phyloP scores from a whole-genome alignment of 805 yeast species.

The Teunomyces stri region DNA sequence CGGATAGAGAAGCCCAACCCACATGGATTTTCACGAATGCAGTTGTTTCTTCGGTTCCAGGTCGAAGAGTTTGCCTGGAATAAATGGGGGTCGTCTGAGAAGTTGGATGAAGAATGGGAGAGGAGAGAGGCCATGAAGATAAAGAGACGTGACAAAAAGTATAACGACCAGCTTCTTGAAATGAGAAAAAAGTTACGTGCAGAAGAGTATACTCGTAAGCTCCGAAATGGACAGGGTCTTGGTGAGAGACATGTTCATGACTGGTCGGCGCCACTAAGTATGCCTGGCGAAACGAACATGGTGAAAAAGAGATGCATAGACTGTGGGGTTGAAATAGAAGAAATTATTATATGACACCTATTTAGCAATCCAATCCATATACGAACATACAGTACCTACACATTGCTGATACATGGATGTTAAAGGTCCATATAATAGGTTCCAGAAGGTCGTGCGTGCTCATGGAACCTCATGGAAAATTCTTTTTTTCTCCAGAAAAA shows the following conservation, averaged over 20 bases:
- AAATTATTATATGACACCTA: slow-evolving; percentile 45
- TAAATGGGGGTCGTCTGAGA: slow-evolving; percentile 92
- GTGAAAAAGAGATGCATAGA: slow-evolving; percentile 64
- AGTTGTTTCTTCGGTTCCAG: slow-evolving; percentile 82
- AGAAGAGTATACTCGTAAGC: slow-evolving; percentile 73
- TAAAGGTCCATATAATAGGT: neutral
- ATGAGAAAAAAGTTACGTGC: slow-evolving; percentile 93
- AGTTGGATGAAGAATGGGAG: slow-evolving; percentile 89
- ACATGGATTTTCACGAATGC: slow-evolving; percentile 91
- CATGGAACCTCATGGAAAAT: slow-evolving; percentile 34
- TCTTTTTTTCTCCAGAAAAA: slow-evolving; percentile 12
- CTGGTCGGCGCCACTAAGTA: slow-evolving; percentile 61
- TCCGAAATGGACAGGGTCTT: slow-evolving; percentile 54
- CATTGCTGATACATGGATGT: too few relatives aligned
- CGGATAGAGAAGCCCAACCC: slow-evolving; percentile 92
- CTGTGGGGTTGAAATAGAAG: slow-evolving; percentile 86
- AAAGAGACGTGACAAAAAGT: slow-evolving; percentile 73
- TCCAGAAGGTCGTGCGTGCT: slow-evolving; percentile 7
- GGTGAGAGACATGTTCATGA: slow-evolving; percentile 69
- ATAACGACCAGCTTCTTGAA: slow-evolving; percentile 72
- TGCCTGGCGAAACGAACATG: slow-evolving; percentile 34
- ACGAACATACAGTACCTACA: too few relatives aligned
- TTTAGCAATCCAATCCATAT: neutral
- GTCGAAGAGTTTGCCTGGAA: slow-evolving; percentile 91
- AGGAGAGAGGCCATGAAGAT: slow-evolving; percentile 71